Conservation (phyloP, 2,329 filamentous ascomycete genomes). For the Cytospora chrysosperma region DNA sequence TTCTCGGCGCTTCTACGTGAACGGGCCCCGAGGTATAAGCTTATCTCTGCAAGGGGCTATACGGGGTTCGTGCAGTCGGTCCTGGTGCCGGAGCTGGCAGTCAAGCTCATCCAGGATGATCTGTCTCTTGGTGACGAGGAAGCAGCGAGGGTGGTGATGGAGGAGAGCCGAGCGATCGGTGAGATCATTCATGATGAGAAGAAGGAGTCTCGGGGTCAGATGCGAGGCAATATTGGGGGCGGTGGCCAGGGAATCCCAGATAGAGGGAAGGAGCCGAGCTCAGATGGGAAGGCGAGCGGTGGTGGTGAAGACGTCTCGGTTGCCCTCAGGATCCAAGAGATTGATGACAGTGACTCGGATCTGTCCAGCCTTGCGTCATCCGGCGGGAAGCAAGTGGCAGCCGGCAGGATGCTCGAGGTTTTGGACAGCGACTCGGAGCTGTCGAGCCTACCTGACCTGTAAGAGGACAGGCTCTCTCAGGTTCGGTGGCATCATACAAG, state of each 20-base stretch:
- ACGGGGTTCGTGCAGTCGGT: conserved; percentile 71
- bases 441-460: conserved; percentile 7
- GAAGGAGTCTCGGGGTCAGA: conserved; percentile 44
- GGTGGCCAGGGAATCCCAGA: conserved; percentile 29
- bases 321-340: conserved; percentile 8
- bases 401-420: not conserved
- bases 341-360: conserved; percentile 19
- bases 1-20: conserved; percentile 62
- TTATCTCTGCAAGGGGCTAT: conserved; percentile 66
- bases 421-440: conserved; percentile 13
- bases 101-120: conserved; percentile 56
- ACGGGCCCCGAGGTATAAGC: conserved; percentile 60
- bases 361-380: conserved; percentile 1
- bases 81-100: conserved; percentile 69
- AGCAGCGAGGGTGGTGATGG: conserved; percentile 55
- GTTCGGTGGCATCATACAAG: not conserved
- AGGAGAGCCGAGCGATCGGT: conserved; percentile 66
- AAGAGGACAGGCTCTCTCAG: not conserved
- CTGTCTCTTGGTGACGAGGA: conserved; percentile 42
- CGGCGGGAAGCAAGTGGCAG: not conserved
- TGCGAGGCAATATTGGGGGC: conserved; percentile 19
- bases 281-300: conserved; percentile 30
- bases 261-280: conserved; percentile 11
- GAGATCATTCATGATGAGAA: conserved; percentile 66
- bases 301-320: not conserved